Percentiles rank a stretch among this genome's conserved stretches.
Conservation (phyloP, 495 filamentous ascomycete genomes). For the Pyronema domesticum region DNA sequence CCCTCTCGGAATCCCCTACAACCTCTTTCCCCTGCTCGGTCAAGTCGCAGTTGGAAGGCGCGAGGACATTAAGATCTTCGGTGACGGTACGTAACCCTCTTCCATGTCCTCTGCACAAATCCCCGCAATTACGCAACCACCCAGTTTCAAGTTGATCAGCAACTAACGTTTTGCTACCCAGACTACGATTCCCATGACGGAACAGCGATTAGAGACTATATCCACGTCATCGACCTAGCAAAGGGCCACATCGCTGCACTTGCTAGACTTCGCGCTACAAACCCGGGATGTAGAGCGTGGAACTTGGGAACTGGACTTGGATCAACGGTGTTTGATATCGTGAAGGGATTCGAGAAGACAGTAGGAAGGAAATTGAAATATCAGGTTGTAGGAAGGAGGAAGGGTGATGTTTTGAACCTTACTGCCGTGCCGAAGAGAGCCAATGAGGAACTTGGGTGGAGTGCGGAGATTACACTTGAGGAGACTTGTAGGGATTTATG, state of each 20-base stretch:
- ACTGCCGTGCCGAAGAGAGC: conserved; percentile 80
- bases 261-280: conserved; percentile 72
- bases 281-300: conserved; percentile 90
- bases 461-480: conserved; percentile 75
- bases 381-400: conserved; percentile 63
- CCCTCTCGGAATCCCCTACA: conserved; percentile 88
- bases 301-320: conserved; percentile 93
- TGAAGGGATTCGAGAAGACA: conserved; percentile 76
- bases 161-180: conserved; percentile 26
- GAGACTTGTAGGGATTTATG: conserved; percentile 86
- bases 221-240: conserved; percentile 80
- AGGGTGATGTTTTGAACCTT: conserved; percentile 83
- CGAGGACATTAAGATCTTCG: conserved; percentile 86
- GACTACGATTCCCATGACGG: conserved; percentile 82
- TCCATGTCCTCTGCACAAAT: too few species aligned
- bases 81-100: conserved; percentile 48
- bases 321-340: conserved; percentile 92
- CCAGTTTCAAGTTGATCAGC: too few species aligned
- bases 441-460: conserved; percentile 79
- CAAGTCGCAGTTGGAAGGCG: conserved; percentile 92
- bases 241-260: conserved; percentile 79
- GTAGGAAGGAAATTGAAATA: conserved; percentile 76
- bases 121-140: neutral
- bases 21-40: conserved; percentile 80
- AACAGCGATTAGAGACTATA: conserved; percentile 53